Evolutionary conservation across 2,329 filamentous ascomycete species (phyloP), one percentile per base, ranked within the genome.

Genomic region (Diaporthe batatas): DNA sequence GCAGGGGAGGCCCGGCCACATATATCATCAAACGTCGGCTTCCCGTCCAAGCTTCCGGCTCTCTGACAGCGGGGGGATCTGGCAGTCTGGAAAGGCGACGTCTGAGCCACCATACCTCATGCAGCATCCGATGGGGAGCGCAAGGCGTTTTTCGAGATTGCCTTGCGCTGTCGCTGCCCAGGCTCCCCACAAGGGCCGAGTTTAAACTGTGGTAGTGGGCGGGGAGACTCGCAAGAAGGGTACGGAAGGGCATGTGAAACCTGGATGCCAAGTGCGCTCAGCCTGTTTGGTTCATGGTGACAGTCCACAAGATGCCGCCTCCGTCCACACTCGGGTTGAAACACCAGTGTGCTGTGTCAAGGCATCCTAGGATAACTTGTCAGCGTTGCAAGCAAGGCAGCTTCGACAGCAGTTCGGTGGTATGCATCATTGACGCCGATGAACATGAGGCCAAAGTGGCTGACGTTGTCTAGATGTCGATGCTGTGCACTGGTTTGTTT

Each of bases 401-500:
- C 21, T 16, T 14, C 18, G 39, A 47, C 12, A 47, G 25, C 11
- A 16, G 11, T 62, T 12, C 14, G 12, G n/a, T 62, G 36, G 36
- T 29, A 29, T 29, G 44, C 36, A 32, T 65, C 29, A 29, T 29
- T 3, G 29, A 29, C 29, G 42, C 62, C 53, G 44, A 39, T 49
- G 62, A 65, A 44, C 39, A 51, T 65, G 44, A 65, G 62, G 62
- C 62, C 62, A 51, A 25, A 36, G 62, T 65, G 62, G 62, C 62
- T 65, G 62, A 25, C 32, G 47, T 53, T 67, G 62, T 53, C 51
- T 29, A 39, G 42, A n/a, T 53, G 62, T 53, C 47, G 47, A 67
- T 67, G 62, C 62, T 67, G 62, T 53, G 62, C 62, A 67, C 47
- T 67, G 62, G 62, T 67, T 67, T 67, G 62, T 67, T 67, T 67